Conservation (phyloP, 2,329 filamentous ascomycete genomes). For the Plenodomus lindquistii region DNA sequence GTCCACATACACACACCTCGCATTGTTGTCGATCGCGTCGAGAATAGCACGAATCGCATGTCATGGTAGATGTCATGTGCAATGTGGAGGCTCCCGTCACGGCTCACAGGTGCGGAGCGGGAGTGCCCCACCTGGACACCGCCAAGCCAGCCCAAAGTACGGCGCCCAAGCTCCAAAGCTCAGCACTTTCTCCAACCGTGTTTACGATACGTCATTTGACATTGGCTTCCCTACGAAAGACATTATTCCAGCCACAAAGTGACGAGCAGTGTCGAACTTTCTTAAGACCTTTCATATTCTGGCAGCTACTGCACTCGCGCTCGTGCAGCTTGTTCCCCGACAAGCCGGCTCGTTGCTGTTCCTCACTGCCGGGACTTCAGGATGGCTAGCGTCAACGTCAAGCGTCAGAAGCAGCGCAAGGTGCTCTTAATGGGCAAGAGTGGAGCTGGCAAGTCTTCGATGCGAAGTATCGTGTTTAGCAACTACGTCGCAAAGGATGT, state of each 20-base stretch:
- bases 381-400: slow-evolving; percentile 44
- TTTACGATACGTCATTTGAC: neutral
- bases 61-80: neutral
- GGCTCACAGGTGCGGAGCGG: neutral
- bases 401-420: slow-evolving; percentile 59
- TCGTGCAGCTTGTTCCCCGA: neutral
- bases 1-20: no score
- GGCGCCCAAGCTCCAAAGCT: slow-evolving; percentile 13
- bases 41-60: neutral
- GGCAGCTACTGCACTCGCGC: neutral
- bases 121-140: neutral
- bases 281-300: neutral
- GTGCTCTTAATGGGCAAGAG: slow-evolving; percentile 78
- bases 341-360: neutral
- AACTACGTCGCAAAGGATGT: slow-evolving; percentile 98
- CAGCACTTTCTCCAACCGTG: neutral
- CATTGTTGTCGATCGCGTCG: neutral
- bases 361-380: slow-evolving; percentile 1
- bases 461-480: slow-evolving; percentile 98
- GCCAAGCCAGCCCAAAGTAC: neutral
- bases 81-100: neutral
- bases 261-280: neutral
- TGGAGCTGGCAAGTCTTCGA: slow-evolving; percentile 95
- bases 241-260: neutral
- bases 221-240: neutral